Base-by-base conservation (phyloP, 1,139 yeast species). In the Pichia sp. region DNA sequence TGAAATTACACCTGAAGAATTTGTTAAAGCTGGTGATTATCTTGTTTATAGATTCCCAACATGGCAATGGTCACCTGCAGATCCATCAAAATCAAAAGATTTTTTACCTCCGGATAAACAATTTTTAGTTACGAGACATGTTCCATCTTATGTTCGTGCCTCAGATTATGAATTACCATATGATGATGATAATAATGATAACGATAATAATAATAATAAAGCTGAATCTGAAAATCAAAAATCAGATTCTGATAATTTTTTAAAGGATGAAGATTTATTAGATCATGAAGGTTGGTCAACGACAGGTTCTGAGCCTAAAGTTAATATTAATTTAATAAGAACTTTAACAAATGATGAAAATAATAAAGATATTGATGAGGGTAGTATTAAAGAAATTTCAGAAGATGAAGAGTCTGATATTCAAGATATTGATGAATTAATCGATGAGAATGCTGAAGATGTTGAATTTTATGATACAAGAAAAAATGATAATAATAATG, bases 1-100 rank as follows among this genome's bases (percentile, higher is more conserved):
- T 3, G 94, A 90, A 65, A 83, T 92, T 48, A 85, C 96, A 1
- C 97, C 97, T 3, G 95, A 86, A 52, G 97, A 90, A 65, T 90
- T 89, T 67, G 89, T 88, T 8, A 73, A 71, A 48, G 96, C 97
- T 5, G 97, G 97, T n/a, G 96, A 90, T 61, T 89, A 86, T 64
- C 70, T 92, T 53, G 92, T 83, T 36, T 81, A 80, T 66, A 86
- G 86, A 72, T 92, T 94, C 66, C 97, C 98, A 2, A 94, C 97
- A 0, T 92, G 99, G 98, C 79, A 82, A 55, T 92, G 99, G 98
- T 74, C 83, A 7, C 70, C 82, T 3, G 82, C 88, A 8, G 83
- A 94, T 27, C 71, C 75, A 9, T 67, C 72, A 6, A 77, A 76
- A 58, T 75, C 68, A 47, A 78, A 86, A 57, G 83, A 80, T 53